These are phyloP conservation scores for Yamadazyma philogaea DNA, from an alignment of 805 yeast genomes.

Conservation along the genomic window DNA sequence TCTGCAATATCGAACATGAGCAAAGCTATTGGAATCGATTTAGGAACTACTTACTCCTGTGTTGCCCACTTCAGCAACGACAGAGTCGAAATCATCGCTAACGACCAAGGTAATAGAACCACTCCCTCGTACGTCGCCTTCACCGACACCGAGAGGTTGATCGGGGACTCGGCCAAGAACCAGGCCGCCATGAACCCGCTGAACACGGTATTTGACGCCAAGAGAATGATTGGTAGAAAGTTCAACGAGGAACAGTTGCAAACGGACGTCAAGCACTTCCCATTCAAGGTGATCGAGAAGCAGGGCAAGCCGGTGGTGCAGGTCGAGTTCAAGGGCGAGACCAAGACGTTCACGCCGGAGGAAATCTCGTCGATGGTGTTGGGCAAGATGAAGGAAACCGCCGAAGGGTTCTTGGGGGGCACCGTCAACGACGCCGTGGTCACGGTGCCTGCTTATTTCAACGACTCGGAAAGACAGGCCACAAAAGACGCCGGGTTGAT, in stretches of 20 bases:
- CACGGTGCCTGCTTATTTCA: constrained; percentile 44
- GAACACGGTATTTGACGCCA: constrained; percentile 93
- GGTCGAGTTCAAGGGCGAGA: constrained; percentile 87
- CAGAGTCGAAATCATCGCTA: constrained; percentile 92
- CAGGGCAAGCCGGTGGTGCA: constrained; percentile 84
- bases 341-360: constrained; percentile 86
- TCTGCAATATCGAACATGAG: constrained; percentile 11
- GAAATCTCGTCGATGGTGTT: constrained; percentile 93
- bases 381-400: constrained; percentile 88
- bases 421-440: constrained; percentile 59
- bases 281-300: constrained; percentile 74
- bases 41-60: constrained; percentile 97
- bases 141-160: constrained; percentile 91
- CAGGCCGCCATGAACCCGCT: constrained; percentile 96
- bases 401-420: constrained; percentile 85
- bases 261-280: constrained; percentile 82
- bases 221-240: constrained; percentile 86
- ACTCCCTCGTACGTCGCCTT: constrained; percentile 97
- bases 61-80: constrained; percentile 72
- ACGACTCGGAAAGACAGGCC: constrained; percentile 45
- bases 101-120: constrained; percentile 98
- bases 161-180: constrained; percentile 98
- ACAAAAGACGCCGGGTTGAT: constrained; percentile 44
- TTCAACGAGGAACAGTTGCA: constrained; percentile 76
- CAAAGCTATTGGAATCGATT: constrained; percentile 76